Conservation (phyloP, 768 basidiomycete genomes). For the Scleroderma bovista region DNA sequence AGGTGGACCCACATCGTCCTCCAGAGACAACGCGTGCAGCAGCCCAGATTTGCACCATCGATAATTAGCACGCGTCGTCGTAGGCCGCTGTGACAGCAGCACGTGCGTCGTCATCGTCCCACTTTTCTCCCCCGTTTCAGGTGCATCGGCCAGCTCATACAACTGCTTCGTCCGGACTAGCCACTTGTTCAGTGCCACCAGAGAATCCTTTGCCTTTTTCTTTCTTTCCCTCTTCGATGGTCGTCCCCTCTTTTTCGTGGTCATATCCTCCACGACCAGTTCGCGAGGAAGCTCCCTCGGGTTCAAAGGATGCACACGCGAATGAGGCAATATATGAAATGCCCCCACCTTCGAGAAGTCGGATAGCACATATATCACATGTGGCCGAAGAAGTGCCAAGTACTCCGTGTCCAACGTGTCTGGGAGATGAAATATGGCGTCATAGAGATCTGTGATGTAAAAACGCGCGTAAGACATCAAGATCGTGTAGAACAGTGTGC, state of each 20-base stretch:
- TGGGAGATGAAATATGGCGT: constrained; percentile 45
- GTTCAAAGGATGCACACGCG: constrained; percentile 44
- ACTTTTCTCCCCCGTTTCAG: constrained; percentile 3
- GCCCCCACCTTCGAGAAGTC: constrained; percentile 41
- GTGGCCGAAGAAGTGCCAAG: constrained; percentile 43
- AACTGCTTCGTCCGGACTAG: constrained; percentile 34
- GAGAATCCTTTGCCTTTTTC: constrained; percentile 46
- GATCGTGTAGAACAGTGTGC: neutral
- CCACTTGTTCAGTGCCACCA: constrained; percentile 47
- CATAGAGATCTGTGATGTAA: constrained; percentile 50
- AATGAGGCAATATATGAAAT: constrained; percentile 59
- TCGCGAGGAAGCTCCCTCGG: constrained; percentile 70
- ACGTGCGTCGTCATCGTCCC: constrained; percentile 24
- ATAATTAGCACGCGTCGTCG: constrained; percentile 37
- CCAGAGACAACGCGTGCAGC: constrained; percentile 27
- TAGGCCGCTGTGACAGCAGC: constrained; percentile 28
- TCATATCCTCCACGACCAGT: constrained; percentile 40
- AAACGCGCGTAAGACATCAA: neutral
- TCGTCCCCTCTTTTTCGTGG: constrained; percentile 52
- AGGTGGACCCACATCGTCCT: constrained; percentile 13
- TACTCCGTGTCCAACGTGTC: constrained; percentile 35
- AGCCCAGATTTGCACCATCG: constrained; percentile 37
- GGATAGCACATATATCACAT: constrained; percentile 45
- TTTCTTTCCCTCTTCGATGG: constrained; percentile 57
- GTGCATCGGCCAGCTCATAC: constrained; percentile 6